Base-by-base conservation (phyloP, 2,329 filamentous ascomycete species). In the Monosporascus sp. region DNA sequence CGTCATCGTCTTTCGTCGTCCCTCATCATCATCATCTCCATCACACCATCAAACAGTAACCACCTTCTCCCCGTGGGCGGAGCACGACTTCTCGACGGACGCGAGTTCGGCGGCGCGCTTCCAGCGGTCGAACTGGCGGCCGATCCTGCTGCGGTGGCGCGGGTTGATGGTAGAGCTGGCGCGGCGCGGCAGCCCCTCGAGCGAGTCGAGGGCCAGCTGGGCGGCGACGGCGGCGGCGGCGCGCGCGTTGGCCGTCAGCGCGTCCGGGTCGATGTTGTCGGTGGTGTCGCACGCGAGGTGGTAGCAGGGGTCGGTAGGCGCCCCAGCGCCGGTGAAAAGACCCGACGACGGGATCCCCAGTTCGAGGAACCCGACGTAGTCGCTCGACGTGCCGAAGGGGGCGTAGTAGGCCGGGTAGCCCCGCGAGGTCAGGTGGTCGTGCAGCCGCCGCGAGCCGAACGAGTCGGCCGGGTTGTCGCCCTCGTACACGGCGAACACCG, bases 211-310 rank as follows among this genome's bases (percentile, higher is more conserved):
- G 7, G 59, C 58, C 51, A 62, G 55, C 45, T 59, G 40, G 15
- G 79, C 80, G 28, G 78, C 74, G 2, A 74, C 74, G 54, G 75
- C 69, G 2, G 78, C 82, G 48, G 83, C 82, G 3, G 72, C 67
- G 63, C 70, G 72, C 48, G 71, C 56, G 56, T 71, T 75, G 49
- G 68, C 58, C 0, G 66, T 70, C 18, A 73, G n/a, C 3, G 72
- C 72, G 2, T 70, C 67, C 66, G 70, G 69, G 63, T 75, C 68
- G 53, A 76, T 69, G 62, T 76, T 74, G 40, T 64, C 51, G 24
- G 73, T 63, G 38, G 60, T 67, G 49, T 77, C 75, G 57, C 73
- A 74, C 24, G 67, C 65, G 38, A 69, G 54, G 59, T 77, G 69
- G 63, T 74, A 72, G 67, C 70, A 70, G 40, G 64, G 62, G 47